These are phyloP conservation scores for Lipomyces kockii DNA, from an alignment of 805 yeast genomes.

Conservation along the genomic window DNA sequence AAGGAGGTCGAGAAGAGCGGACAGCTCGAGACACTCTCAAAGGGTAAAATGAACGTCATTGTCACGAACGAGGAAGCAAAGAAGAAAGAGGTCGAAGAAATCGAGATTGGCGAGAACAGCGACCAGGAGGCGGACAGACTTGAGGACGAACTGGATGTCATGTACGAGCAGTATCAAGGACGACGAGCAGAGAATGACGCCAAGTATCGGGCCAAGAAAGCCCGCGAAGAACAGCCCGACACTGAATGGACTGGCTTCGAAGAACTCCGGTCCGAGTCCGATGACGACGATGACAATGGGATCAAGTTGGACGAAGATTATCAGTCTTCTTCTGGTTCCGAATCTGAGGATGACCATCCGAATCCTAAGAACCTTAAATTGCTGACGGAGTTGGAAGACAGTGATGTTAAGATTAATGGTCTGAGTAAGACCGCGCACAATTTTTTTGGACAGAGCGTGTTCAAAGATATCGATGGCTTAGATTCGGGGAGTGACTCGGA, in stretches of 20 bases:
- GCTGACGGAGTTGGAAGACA: constrained; percentile 33
- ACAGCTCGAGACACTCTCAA: constrained; percentile 44
- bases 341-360: constrained; percentile 38
- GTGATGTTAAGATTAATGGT: constrained; percentile 38
- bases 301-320: constrained; percentile 44
- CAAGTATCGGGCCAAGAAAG: constrained; percentile 56
- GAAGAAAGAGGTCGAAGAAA: constrained; percentile 32
- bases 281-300: constrained; percentile 42
- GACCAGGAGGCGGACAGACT: constrained; percentile 53
- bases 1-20: constrained; percentile 89
- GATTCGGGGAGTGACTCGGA: constrained; percentile 41
- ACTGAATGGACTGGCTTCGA: constrained; percentile 58
- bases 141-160: constrained; percentile 79
- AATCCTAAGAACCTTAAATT: constrained; percentile 32
- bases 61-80: constrained; percentile 44
- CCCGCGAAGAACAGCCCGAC: constrained; percentile 55
- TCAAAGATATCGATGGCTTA: constrained; percentile 42
- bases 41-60: constrained; percentile 48
- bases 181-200: constrained; percentile 51
- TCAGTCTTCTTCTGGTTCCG: constrained; percentile 38
- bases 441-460: constrained; percentile 49
- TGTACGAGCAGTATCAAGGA: constrained; percentile 69
- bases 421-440: constrained; percentile 47
- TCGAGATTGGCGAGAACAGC: constrained; percentile 38
- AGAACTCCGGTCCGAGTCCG: constrained; percentile 27